Base-by-base conservation (phyloP, 495 filamentous ascomycete genomes). In the Daldinia caldariorum region DNA sequence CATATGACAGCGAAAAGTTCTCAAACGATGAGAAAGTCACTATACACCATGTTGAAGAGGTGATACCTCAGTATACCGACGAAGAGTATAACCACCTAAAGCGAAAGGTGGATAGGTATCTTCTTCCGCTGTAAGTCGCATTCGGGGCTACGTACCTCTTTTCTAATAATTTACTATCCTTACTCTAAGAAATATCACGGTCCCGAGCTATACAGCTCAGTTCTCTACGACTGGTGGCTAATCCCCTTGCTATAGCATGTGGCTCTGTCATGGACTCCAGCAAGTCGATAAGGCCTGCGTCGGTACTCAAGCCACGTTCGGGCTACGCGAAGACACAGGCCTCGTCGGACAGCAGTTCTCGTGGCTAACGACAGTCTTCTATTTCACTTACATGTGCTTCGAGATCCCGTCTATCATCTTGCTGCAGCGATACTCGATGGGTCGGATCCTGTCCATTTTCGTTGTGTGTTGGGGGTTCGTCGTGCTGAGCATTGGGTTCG, bases 201-300 rank as follows among this genome's bases (percentile, higher is more conserved):
- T 35, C 9, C 9, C 5, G 34, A 35, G 34, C 5, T 35, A 35
- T 35, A 35, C 34, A 35, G 6, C 26, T 35, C 34, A 10, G 6
- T 35, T 35, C 9, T 35, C 34, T 35, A 10, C 0, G 34, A 35
- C 9, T 3, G 9, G 1, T 35, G 9, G 34, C 43, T 47, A 47
- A 47, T 47, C 22, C 16, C 20, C 0, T 0, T 13, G 8, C 16
- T 5, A 56, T 6, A 66, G 63, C 22, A 72, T 76, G 71, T 76
- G 68, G 61, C 41, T 76, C 16, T 76, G 71, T 9, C 69, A 72
- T 54, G 74, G 74, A n/a, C 72, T 67, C 3, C 74, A 76, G 49
- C 16, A 41, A 9, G 60, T 70, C 32, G 74, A 76, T 13, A 76
- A 76, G 37, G 53, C 54, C 16, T 72, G 60, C 22, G 37, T 76